Conservation (phyloP, 495 filamentous ascomycete species). For the Neurospora africana region DNA sequence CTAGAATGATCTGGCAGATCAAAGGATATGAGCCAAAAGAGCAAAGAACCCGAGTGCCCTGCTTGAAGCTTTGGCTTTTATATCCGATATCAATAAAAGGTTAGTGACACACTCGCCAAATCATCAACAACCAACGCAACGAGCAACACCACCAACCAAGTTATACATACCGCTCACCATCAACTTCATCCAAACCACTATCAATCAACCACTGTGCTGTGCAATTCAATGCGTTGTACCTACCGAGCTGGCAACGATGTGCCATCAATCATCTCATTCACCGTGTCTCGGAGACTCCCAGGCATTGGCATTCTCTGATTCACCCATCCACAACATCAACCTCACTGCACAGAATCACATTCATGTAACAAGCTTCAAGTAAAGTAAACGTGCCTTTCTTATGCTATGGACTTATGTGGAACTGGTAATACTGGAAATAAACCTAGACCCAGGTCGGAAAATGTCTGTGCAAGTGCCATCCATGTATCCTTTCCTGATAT, state of each 20-base stretch:
- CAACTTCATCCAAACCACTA: neutral
- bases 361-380: neutral
- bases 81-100: neutral
- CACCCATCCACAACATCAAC: neutral
- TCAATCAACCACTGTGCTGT: neutral
- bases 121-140: neutral
- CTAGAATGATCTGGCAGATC: neutral
- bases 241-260: neutral
- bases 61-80: neutral
- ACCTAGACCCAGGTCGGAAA: neutral
- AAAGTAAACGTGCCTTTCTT: neutral
- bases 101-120: neutral
- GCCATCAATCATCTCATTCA: neutral
- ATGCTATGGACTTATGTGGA: neutral
- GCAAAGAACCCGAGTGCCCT: neutral
- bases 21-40: neutral
- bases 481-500: neutral
- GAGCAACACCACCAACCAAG: neutral
- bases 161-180: neutral
- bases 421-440: neutral
- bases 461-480: neutral
- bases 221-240: neutral
- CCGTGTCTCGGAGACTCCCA: neutral
- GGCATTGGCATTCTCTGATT: neutral
- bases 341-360: neutral